phyloP scores from a whole-genome alignment of 169 alveolate species.

The Cryptosporidium sp. region DNA sequence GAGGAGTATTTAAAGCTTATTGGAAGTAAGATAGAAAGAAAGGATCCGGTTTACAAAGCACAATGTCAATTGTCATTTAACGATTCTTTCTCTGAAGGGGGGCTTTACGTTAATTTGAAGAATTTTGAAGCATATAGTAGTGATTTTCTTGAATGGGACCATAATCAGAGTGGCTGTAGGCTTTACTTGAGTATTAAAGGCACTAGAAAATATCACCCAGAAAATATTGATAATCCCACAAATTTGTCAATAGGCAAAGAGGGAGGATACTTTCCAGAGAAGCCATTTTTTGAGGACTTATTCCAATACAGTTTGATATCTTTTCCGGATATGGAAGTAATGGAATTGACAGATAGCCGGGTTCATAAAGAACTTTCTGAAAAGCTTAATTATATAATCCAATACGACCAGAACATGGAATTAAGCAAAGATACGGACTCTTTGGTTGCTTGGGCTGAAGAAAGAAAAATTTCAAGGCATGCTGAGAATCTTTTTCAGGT shows the following conservation, averaged over 20 bases:
- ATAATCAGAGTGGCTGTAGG: conserved; percentile 28
- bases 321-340: conserved; percentile 1
- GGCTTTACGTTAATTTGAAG: conserved; percentile 82
- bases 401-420: conserved; percentile 14
- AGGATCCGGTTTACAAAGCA: conserved; percentile 14
- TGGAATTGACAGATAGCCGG: not conserved
- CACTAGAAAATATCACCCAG: conserved; percentile 15
- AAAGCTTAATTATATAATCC: conserved; percentile 28
- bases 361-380: conserved; percentile 17
- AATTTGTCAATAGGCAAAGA: conserved; percentile 29
- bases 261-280: conserved; percentile 54
- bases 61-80: conserved; percentile 60
- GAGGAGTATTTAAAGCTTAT: conserved; percentile 23
- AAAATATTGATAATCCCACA: conserved; percentile 16
- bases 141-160: conserved; percentile 75
- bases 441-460: conserved; percentile 49
- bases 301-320: conserved; percentile 10
- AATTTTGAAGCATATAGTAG: conserved; percentile 80
- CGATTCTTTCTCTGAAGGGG: conserved; percentile 67
- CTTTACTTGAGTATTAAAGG: conserved; percentile 10
- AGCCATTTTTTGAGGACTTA: conserved; percentile 11
- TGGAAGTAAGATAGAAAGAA: conserved; percentile 2
- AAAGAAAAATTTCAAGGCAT: conserved; percentile 76
- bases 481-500: conserved; percentile 79
- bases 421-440: not conserved